Base-by-base conservation (phyloP, 257 asterid species). In the Buddleja alternifolia region DNA sequence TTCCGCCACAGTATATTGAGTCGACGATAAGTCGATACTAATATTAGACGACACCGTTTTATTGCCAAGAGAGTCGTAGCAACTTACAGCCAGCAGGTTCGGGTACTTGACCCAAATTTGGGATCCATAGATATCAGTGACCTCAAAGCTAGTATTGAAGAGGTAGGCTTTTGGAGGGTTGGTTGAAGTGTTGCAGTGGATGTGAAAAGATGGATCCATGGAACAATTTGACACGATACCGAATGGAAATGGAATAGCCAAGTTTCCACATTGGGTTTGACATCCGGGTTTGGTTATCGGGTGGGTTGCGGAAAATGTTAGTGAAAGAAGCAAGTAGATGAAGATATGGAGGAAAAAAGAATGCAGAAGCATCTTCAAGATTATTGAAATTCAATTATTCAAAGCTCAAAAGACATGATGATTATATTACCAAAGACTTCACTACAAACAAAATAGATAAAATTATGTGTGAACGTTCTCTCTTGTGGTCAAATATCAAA, bases 1-100 rank as follows among this genome's bases (percentile, higher is more conserved):
- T 3, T 60, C 67, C 20, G 73, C 66, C 60, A 66, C 59, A 32
- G 70, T 59, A 7, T 59, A 66, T 6, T 20, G 73, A 15, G 45
- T 14, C 0, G 8, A 0, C 3, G 73, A 24, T 51, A 73, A 21
- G 7, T 19, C 17, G 16, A 69, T 57, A 14, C 39, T 32, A 11
- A 40, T 2, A 2, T 0, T 9, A 23, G 2, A 6, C 23, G 20
- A 2, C 0, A 29, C 46, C 17, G 0, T 29, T 17, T 34, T 10
- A 5, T 40, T 12, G 7, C n/a, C 2, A 11, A 4, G 14, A 23
- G n/a, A 0, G 7, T 37, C n/a, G 4, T 69, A 57, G 66, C 73
- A 45, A 4, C 39, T 17, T 3, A 41, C 29, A 7, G 51, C 14
- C n/a, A n/a, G n/a, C 15, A 32, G 73, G 66, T 19, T 10, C 14